These are phyloP conservation scores for Carex kokanica DNA, from an alignment of 176 grass and related monocot genomes.

Conservation along the genomic window DNA sequence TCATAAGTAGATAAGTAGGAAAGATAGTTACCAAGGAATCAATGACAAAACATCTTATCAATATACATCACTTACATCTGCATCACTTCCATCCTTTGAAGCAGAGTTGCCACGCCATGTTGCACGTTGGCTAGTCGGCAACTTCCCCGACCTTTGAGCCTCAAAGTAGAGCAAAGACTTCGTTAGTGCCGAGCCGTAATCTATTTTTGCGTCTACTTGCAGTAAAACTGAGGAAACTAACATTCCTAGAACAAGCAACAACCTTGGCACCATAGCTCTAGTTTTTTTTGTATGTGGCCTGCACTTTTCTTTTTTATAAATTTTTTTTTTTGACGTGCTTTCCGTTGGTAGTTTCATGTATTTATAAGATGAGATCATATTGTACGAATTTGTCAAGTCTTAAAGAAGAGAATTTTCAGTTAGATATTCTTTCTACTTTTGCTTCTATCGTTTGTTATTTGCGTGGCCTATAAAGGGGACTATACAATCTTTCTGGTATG, in stretches of 20 bases:
- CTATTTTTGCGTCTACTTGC: constrained; percentile 3
- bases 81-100: constrained; percentile 45
- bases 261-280: background rate
- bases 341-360: background rate
- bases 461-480: background rate
- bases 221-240: background rate
- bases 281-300: background rate
- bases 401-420: background rate
- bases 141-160: constrained; percentile 56
- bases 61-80: constrained; percentile 31
- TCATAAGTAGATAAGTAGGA: background rate
- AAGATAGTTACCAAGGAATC: background rate
- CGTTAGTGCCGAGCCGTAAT: constrained; percentile 48
- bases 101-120: constrained; percentile 64
- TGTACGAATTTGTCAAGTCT: constrained; percentile 12
- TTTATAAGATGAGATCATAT: constrained; percentile 23
- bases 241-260: constrained; percentile 18
- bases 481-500: constrained; percentile 15
- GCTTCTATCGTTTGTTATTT: constrained; percentile 10
- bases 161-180: constrained; percentile 83
- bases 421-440: constrained; percentile 8
- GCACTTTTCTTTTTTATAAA: background rate
- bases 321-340: background rate
- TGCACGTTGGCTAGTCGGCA: constrained; percentile 57
- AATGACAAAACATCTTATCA: background rate